Percentiles rank a stretch among this genome's conserved stretches.
Evolutionary conservation across 768 basidiomycete species (phyloP).

Genomic region (Chlorophyllum brunneum): DNA sequence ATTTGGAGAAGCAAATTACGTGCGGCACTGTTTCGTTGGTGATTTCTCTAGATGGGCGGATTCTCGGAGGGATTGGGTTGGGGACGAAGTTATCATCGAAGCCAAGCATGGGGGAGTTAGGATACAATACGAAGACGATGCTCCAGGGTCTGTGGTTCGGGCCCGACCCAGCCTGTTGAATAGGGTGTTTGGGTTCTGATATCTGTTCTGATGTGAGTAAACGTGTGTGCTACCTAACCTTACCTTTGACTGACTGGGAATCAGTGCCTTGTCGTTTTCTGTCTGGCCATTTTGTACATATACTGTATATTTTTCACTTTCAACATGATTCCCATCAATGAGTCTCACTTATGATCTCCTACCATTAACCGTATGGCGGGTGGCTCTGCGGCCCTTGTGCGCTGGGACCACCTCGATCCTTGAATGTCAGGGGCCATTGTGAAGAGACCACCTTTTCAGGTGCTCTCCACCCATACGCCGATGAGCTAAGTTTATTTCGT

Average conservation of each 20-base stretch:
- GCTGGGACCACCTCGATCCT: no score
- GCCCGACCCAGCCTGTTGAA: conserved; percentile 56
- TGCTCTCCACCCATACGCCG: neutral
- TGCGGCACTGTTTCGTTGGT: conserved; percentile 38
- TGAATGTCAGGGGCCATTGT: neutral
- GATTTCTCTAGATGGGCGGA: conserved; percentile 29
- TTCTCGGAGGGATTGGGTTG: conserved; percentile 28
- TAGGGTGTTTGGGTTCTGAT: conserved; percentile 42
- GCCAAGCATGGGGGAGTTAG: conserved; percentile 33
- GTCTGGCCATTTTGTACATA: neutral
- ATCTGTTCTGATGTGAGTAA: conserved; percentile 14
- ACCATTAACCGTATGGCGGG: no score
- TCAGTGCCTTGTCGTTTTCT: neutral
- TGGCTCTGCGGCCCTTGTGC: no score
- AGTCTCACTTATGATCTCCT: neutral
- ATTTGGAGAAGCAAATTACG: conserved; percentile 28
- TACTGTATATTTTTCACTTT: conserved; percentile 1
- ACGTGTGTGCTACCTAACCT: no score
- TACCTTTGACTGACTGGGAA: neutral
- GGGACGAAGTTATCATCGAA: conserved; percentile 35
- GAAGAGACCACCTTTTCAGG: neutral
- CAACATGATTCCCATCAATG: neutral
- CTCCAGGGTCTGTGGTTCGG: conserved; percentile 19
- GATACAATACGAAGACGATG: conserved; percentile 34
- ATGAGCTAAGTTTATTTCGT: conserved; percentile 1